Evolutionary conservation across 2,329 filamentous ascomycete species (phyloP), one percentile per base, ranked within the genome.

Genomic region (Aspergillus calidoustus): DNA sequence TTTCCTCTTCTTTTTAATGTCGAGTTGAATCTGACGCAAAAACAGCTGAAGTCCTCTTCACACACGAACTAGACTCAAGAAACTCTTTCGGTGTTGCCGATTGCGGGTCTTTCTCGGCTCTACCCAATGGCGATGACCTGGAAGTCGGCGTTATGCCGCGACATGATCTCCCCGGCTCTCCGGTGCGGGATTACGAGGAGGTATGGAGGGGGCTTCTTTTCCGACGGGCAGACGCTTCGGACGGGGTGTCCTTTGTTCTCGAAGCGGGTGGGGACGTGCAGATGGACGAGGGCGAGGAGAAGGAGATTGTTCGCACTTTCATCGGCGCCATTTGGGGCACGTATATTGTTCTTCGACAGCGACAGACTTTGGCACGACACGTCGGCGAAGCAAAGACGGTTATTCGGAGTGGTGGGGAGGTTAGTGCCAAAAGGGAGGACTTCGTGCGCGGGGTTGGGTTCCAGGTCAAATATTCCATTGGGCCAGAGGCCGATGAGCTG

Each of bases 111-210:
- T 80, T 80, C 61, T 71, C 71, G 8, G 63, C 69, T 2, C 69
- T 80, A 17, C 73, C 77, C 0, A 79, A 79, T 53, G 78, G 78
- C 2, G 76, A 80, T 50, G 73, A 75, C 34, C 70, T 80, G 0
- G 78, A 80, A 59, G 74, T 69, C 0, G 78, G 78, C 0, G 66
- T 65, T 1, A 80, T 80, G 78, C 70, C 76, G 23, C 75, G 74
- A 15, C 68, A 71, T 23, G 75, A 79, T 65, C 57, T 73, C 0
- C 70, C 73, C 0, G 74, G 73, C 2, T 66, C 68, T 9, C 73
- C 72, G 3, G 62, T 76, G 0, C 71, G 70, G 3, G 68, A 72
- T 7, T 92, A 93, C 66, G 88, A 91, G 71, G 89, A 92, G 73
- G 71, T 89, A 2, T 91, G 89, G 89, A 73, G 77, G 1, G 84